Conservation (phyloP, 306 rosid genomes). For the Neltuma alba region DNA sequence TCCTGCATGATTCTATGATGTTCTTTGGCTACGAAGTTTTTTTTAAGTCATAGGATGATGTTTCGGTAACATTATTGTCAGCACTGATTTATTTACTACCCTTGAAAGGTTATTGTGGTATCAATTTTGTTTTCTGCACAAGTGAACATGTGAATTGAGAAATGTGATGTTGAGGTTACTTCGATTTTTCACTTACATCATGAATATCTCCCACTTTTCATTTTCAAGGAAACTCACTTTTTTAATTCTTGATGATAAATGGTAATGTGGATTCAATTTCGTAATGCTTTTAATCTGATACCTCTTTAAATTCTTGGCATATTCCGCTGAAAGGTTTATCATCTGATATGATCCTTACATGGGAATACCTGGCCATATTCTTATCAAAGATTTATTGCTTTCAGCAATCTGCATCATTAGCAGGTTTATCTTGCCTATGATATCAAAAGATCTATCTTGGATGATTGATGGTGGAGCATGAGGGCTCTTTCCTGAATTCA, state of each 20-base stretch:
- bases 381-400: constrained; percentile 9
- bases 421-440: constrained; percentile 1
- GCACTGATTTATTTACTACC: constrained; percentile 21
- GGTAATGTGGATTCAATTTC: constrained; percentile 3
- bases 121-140: constrained; percentile 39
- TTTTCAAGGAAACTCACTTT: neutral
- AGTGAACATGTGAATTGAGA: constrained; percentile 24
- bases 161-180: constrained; percentile 22
- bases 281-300: neutral
- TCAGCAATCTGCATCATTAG: neutral
- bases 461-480: constrained; percentile 4
- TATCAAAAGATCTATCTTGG: constrained; percentile 12
- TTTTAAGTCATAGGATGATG: constrained; percentile 27
- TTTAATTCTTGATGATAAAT: neutral
- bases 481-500: neutral
- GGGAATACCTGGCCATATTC: constrained; percentile 1
- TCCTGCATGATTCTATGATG: constrained; percentile 33
- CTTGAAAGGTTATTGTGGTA: constrained; percentile 35
- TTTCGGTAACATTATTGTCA: constrained; percentile 35
- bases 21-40: neutral
- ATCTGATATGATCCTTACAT: constrained; percentile 1
- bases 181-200: constrained; percentile 25
- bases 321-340: neutral
- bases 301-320: neutral
- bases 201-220: neutral